A percentile compares a stretch with the other conserved stretches of the same genome.
These are phyloP conservation scores for Mycena leptocephala DNA, from an alignment of 768 basidiomycete species.

Conservation along the genomic window DNA sequence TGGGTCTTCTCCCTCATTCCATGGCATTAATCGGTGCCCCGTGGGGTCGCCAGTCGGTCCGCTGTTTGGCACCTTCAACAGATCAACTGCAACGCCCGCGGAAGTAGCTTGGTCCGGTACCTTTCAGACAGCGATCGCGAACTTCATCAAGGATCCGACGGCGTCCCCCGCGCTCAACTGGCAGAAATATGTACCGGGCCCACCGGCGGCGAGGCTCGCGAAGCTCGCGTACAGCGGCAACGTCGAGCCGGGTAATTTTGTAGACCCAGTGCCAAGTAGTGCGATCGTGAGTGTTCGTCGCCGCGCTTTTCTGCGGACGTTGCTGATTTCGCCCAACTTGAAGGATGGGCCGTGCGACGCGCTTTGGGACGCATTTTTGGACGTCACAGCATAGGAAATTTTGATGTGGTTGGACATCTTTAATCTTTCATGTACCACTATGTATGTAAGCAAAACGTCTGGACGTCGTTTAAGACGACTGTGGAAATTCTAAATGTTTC, in stretches of 20 bases:
- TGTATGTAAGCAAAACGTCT: slow-evolving; percentile 1
- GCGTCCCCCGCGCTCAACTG: slow-evolving; percentile 35
- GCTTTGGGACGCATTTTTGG: slow-evolving; percentile 23
- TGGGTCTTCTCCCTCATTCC: neutral
- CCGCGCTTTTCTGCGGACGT: neutral
- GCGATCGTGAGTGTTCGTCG: slow-evolving; percentile 11
- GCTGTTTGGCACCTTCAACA: slow-evolving; percentile 46
- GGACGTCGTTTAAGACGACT: neutral
- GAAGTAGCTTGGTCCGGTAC: slow-evolving; percentile 43
- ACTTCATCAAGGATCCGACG: slow-evolving; percentile 38
- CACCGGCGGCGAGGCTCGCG: slow-evolving; percentile 32
- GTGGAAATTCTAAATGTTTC: neutral
- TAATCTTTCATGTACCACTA: slow-evolving; percentile 4
- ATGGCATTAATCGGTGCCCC: neutral
- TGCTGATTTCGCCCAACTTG: neutral
- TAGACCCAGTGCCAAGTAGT: slow-evolving; percentile 24
- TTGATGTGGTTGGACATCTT: slow-evolving; percentile 5
- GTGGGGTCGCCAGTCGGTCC: neutral
- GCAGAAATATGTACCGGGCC: slow-evolving; percentile 34
- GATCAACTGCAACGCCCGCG: slow-evolving; percentile 36
- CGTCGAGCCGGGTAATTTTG: slow-evolving; percentile 33
- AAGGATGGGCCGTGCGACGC: slow-evolving; percentile 21
- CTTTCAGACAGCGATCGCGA: slow-evolving; percentile 35
- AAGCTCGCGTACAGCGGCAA: slow-evolving; percentile 40
- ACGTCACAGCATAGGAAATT: slow-evolving; percentile 8